phyloP scores from a whole-genome alignment of 2,329 filamentous ascomycete species.

The Aspergillus melleus region DNA sequence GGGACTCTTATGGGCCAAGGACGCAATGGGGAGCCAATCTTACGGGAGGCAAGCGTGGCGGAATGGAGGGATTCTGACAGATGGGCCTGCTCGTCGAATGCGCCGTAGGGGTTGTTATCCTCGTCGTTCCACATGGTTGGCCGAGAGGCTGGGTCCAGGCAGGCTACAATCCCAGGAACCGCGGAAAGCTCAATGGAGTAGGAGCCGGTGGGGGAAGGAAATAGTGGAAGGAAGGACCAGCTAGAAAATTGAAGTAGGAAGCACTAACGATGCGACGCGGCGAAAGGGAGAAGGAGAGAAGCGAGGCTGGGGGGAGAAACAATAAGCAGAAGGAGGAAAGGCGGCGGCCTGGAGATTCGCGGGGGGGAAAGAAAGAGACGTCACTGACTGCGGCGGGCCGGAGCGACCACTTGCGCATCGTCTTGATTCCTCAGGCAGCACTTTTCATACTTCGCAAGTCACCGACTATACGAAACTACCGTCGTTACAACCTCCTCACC shows the following conservation, averaged over 20 bases:
- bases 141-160: slow-evolving; percentile 17
- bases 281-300: not conserved
- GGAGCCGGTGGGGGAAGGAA: not conserved
- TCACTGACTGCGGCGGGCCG: not conserved
- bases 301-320: not conserved
- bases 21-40: slow-evolving; percentile 34
- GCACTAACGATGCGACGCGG: not conserved
- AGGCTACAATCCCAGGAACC: slow-evolving; percentile 10
- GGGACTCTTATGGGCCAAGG: not conserved
- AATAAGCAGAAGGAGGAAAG: not conserved
- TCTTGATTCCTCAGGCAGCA: not conserved
- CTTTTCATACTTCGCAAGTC: too few relatives aligned
- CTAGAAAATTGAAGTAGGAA: not conserved
- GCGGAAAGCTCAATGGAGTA: not conserved
- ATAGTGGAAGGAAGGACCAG: not conserved
- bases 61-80: slow-evolving; percentile 68
- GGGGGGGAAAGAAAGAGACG: not conserved
- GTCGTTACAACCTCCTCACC: too few relatives aligned
- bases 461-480: too few relatives aligned
- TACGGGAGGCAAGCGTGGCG: slow-evolving; percentile 49
- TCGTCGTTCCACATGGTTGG: slow-evolving; percentile 95
- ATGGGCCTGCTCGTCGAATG: slow-evolving; percentile 84
- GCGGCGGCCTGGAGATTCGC: not conserved
- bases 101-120: slow-evolving; percentile 96
- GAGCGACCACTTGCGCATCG: not conserved